phyloP scores from a whole-genome alignment of 2,329 filamentous ascomycete genomes.

The Penicillium rolfsii region DNA sequence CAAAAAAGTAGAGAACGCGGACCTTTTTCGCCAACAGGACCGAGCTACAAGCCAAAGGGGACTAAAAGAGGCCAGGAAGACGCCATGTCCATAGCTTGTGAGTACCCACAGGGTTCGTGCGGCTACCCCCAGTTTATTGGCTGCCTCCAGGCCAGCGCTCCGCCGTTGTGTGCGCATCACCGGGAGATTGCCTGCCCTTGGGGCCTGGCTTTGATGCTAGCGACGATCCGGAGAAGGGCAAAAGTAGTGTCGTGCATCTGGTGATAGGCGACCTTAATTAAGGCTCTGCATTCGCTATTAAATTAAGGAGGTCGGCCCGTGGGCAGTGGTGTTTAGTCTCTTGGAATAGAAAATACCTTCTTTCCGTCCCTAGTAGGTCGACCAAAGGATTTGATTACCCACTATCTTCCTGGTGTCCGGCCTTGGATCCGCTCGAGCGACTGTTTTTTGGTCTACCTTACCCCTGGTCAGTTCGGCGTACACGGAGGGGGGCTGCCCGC shows the following conservation, averaged over 20 bases:
- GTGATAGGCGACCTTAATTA: constrained; percentile 15
- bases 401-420: constrained; percentile 1
- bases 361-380: background rate
- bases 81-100: constrained; percentile 32
- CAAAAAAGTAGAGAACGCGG: background rate
- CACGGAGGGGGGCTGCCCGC: constrained; percentile 10
- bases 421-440: constrained; percentile 12
- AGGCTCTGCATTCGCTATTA: constrained; percentile 9
- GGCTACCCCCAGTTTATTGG: constrained; percentile 30
- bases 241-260: background rate
- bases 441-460: constrained; percentile 7
- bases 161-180: constrained; percentile 23
- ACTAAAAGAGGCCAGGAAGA: constrained; percentile 5
- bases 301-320: background rate
- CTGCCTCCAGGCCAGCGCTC: constrained; percentile 15
- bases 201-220: constrained; percentile 19
- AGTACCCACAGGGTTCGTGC: constrained; percentile 29
- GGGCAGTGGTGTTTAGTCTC: background rate
- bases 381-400: background rate
- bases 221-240: constrained; percentile 26
- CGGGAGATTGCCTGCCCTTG: constrained; percentile 18
- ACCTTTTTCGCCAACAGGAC: constrained; percentile 3
- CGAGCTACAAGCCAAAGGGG: constrained; percentile 5
- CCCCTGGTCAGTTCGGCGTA: constrained; percentile 21
- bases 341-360: background rate